Evolutionary conservation across 345 rosid species (phyloP).

Genomic region (Citrus medica): DNA sequence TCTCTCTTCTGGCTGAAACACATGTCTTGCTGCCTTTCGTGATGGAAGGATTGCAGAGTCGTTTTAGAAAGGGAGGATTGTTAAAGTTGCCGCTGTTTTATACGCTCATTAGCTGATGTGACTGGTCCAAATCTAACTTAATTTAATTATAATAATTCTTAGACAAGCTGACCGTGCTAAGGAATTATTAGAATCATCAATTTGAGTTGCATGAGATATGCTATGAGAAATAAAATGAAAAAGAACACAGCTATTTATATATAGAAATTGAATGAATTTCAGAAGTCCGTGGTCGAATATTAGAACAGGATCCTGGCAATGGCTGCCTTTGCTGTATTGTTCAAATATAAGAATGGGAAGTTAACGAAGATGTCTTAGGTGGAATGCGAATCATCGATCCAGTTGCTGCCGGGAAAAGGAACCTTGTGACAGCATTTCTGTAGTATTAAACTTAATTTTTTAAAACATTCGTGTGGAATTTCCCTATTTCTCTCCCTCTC

Average conservation of each 20-base stretch:
- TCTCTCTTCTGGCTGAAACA: constrained; percentile 18
- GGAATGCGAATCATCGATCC: neutral
- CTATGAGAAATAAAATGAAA: neutral
- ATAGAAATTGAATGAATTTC: neutral
- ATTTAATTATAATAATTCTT: constrained; percentile 1
- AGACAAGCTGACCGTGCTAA: neutral
- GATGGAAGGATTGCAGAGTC: constrained; percentile 4
- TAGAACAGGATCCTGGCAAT: neutral
- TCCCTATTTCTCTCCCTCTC: neutral
- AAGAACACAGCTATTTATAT: neutral
- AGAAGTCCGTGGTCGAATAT: neutral
- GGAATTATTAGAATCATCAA: neutral
- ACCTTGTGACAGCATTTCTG: neutral
- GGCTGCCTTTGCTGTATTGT: neutral
- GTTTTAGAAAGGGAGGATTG: neutral
- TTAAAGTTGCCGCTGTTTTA: neutral
- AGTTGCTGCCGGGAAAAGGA: neutral
- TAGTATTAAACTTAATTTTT: neutral
- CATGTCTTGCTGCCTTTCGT: constrained; percentile 24
- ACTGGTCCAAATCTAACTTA: constrained; percentile 18
- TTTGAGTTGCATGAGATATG: neutral
- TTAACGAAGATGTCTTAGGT: neutral
- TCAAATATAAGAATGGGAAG: neutral
- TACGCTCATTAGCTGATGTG: constrained; percentile 8
- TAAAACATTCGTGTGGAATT: neutral